Conservation (phyloP, 129 eudicot species). For the Dittrichia graveolens region DNA sequence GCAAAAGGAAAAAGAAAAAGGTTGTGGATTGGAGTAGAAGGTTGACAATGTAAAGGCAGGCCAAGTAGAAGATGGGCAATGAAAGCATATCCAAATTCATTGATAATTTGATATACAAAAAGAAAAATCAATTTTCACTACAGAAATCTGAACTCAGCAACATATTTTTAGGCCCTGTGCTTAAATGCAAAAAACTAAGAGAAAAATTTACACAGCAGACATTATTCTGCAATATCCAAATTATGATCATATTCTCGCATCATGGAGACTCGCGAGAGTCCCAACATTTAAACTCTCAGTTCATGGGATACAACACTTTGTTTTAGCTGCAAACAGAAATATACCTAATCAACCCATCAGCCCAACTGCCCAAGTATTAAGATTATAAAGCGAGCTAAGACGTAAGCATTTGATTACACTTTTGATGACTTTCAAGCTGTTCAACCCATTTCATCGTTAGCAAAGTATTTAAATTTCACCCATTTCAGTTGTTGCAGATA, state of each 20-base stretch:
- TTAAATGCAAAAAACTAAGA: background rate
- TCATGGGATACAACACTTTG: background rate
- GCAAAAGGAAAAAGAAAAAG: no score
- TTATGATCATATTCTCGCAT: constrained; percentile 3
- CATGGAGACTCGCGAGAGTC: background rate
- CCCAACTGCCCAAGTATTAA: background rate
- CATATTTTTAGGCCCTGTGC: no score
- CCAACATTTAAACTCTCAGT: background rate
- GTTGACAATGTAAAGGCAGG: no score
- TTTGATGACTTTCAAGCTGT: background rate
- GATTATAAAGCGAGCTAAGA: background rate
- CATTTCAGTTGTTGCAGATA: background rate
- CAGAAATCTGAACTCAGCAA: no score
- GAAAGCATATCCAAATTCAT: no score
- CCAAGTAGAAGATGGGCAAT: no score
- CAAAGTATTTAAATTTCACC: background rate
- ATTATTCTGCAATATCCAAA: constrained; percentile 1
- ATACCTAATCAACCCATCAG: background rate
- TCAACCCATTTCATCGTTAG: background rate
- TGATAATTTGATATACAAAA: no score
- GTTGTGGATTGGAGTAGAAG: no score
- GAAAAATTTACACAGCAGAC: background rate
- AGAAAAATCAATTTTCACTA: no score
- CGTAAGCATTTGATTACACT: background rate
- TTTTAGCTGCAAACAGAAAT: background rate